A percentile compares a stretch with the other conserved stretches of the same genome.
Conservation (phyloP, 768 basidiomycete species). For the Trametopsis cervina region DNA sequence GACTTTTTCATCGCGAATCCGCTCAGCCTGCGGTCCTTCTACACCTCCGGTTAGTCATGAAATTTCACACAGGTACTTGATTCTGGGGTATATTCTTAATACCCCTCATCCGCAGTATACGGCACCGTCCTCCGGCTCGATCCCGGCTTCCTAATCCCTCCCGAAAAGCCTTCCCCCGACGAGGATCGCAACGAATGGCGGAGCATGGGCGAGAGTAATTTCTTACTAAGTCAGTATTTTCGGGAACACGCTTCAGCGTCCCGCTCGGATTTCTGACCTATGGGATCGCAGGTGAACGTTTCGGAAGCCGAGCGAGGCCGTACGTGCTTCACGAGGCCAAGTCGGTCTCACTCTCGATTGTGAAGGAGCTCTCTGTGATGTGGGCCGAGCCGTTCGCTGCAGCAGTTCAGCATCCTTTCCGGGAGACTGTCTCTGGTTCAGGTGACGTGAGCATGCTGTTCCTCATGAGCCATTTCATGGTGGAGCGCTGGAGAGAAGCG, state of each 20-base stretch:
- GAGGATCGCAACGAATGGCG: conserved; percentile 31
- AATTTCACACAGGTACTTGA: neutral
- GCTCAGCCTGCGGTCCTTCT: conserved; percentile 26
- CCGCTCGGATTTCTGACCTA: neutral
- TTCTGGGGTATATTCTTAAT: no score
- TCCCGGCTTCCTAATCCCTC: conserved; percentile 24
- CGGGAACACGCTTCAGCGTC: neutral
- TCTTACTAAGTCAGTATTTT: conserved; percentile 28
- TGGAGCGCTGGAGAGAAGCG: conserved; percentile 31
- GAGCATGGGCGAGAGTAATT: conserved; percentile 29
- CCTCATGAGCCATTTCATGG: conserved; percentile 25
- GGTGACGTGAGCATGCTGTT: conserved; percentile 29
- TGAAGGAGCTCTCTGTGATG: conserved; percentile 27
- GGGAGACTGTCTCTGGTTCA: conserved; percentile 23
- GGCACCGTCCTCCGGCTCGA: conserved; percentile 34
- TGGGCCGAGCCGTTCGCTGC: conserved; percentile 25
- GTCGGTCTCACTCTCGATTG: conserved; percentile 25
- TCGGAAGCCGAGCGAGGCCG: conserved; percentile 30
- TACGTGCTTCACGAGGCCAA: conserved; percentile 37
- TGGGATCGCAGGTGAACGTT: conserved; percentile 24
- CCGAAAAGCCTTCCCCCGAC: conserved; percentile 15
- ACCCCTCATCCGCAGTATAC: conserved; percentile 22
- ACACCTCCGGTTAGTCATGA: conserved; percentile 21
- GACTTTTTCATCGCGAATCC: conserved; percentile 32
- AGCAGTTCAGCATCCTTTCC: conserved; percentile 27